Conservation (phyloP, 2,329 filamentous ascomycete genomes). For the Penicillium capsulatum region DNA sequence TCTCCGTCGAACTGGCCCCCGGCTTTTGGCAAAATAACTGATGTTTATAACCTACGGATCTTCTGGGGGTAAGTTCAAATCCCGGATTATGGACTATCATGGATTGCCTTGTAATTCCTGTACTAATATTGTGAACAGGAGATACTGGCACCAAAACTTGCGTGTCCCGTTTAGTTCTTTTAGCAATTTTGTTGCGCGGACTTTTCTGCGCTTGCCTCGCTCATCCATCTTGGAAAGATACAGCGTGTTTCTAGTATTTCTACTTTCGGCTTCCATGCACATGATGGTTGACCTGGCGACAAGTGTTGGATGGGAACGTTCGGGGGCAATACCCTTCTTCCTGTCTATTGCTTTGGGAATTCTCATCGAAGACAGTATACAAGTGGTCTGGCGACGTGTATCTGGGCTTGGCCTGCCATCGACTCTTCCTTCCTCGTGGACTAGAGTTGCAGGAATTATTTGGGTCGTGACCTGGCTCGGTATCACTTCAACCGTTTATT, state of each 20-base stretch:
- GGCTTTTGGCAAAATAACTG: constrained; percentile 20
- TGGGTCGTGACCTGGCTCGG: constrained; percentile 17
- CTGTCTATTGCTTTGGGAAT: constrained; percentile 21
- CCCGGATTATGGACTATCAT: background rate
- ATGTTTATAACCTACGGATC: constrained; percentile 23
- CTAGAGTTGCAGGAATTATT: constrained; percentile 7
- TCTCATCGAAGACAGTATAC: constrained; percentile 28
- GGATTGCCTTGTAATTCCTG: too few relatives aligned
- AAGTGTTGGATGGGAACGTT: constrained; percentile 3
- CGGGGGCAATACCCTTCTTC: constrained; percentile 23
- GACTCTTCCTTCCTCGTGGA: constrained; percentile 5
- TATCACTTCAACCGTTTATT: constrained; percentile 17
- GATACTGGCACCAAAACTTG: constrained; percentile 29
- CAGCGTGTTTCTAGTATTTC: constrained; percentile 26
- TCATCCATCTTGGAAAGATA: constrained; percentile 25
- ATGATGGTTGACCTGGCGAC: background rate
- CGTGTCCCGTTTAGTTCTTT: constrained; percentile 21
- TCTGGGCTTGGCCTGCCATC: background rate
- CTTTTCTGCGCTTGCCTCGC: constrained; percentile 15
- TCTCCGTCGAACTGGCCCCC: constrained; percentile 23
- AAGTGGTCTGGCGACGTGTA: constrained; percentile 16
- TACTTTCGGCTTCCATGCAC: constrained; percentile 26
- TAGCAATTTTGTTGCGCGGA: constrained; percentile 16
- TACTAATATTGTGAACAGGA: too few relatives aligned
- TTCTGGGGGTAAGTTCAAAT: constrained; percentile 26